Base-by-base conservation (phyloP, 148 eudicot species). In the Dianthus caryophyllus region DNA sequence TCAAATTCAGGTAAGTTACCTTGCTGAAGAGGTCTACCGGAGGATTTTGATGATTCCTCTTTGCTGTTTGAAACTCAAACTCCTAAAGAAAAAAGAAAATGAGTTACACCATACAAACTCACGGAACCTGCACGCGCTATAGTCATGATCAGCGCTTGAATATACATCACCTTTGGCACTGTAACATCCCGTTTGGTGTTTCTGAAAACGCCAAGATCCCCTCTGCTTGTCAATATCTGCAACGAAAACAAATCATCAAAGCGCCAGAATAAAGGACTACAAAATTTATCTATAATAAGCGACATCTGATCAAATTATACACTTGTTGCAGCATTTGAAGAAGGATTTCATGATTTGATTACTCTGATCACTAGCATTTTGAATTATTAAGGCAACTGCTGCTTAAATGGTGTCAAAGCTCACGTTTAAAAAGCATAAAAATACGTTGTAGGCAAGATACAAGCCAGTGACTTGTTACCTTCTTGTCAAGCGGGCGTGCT, bases 211-310 rank as follows among this genome's bases (percentile, higher is more conserved):
- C 98, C 96, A 57, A 80, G 64, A 60, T 84, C 95, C 16, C 91
- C 98, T 81, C 84, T 93, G 76, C 96, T 89, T 55, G 88, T 50
- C 70, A 89, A 83, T 55, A 93, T 87, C 98, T 89, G 79, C 78
- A 78, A 62, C 31, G 12, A 39, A 65, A 16, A 27, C 14, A 65
- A 61, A 59, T 52, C 55, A 70, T 50, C 51, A 36, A 21, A 15
- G 29, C 39, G 17, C 12, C 43, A 49, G 54, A 48, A 0, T 18
- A 11, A 47, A 4, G 36, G 16, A 56, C 38, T 4, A 13, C 33
- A 5, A 16, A 2, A 26, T 27, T 14, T 10, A 27, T 57, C 61
- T 15, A 57, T 29, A 31, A 16, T 15, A 15, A 57, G 38, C 61
- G 17, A 55, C n/a, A n/a, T 26, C 9, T 9, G 26, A 27, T 16